Percentiles rank a stretch among this genome's conserved stretches.
Conservation (phyloP, 345 rosid species). For the Limnanthes douglasii region DNA sequence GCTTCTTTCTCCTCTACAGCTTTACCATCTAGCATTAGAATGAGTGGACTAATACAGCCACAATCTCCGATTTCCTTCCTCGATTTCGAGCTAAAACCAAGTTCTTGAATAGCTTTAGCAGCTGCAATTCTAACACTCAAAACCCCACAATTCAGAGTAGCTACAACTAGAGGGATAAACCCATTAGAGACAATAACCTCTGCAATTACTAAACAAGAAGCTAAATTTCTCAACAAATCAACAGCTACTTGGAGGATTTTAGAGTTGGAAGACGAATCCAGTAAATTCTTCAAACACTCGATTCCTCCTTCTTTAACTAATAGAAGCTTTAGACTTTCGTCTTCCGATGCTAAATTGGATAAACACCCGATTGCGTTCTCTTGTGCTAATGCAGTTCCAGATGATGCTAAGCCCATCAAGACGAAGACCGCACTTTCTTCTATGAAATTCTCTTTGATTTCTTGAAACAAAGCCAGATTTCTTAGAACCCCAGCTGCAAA, state of each 20-base stretch:
- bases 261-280: conserved; percentile 44
- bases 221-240: conserved; percentile 34
- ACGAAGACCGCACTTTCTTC: conserved; percentile 58
- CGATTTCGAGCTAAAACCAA: conserved; percentile 35
- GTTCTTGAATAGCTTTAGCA: conserved; percentile 40
- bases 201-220: conserved; percentile 38
- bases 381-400: conserved; percentile 64
- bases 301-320: conserved; percentile 55
- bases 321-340: conserved; percentile 41
- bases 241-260: conserved; percentile 53
- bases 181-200: conserved; percentile 55
- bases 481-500: conserved; percentile 77
- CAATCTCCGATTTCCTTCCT: conserved; percentile 63
- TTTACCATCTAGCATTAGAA: conserved; percentile 79
- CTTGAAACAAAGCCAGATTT: conserved; percentile 42
- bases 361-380: conserved; percentile 75
- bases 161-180: conserved; percentile 32
- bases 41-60: conserved; percentile 38
- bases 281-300: conserved; percentile 55
- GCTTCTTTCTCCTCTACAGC: conserved; percentile 78
- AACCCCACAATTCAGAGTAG: conserved; percentile 44
- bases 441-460: conserved; percentile 49
- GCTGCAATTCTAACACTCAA: conserved; percentile 61
- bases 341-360: conserved; percentile 39
- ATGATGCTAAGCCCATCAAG: conserved; percentile 42